phyloP scores from a whole-genome alignment of 345 rosid genomes.

The Iberis pinnata region DNA sequence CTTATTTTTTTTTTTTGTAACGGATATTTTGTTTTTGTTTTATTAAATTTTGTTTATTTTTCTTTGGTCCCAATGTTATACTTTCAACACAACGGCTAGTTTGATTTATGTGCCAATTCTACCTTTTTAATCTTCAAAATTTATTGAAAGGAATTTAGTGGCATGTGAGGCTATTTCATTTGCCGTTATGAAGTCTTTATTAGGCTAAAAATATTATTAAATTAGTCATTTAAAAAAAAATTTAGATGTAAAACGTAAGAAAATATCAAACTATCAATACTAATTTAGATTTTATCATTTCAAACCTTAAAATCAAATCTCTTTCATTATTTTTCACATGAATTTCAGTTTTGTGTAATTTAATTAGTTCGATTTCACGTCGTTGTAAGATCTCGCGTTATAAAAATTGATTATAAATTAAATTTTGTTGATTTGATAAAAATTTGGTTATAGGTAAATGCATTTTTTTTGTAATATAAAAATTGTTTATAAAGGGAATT shows the following conservation, averaged over 20 bases:
- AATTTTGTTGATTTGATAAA: too few relatives aligned
- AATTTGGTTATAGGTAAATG: too few relatives aligned
- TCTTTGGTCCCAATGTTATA: constrained; percentile 25
- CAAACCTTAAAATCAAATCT: too few relatives aligned
- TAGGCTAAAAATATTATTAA: background rate
- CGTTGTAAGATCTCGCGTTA: too few relatives aligned
- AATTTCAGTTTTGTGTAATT: too few relatives aligned
- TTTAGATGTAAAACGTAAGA: background rate
- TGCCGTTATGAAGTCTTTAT: constrained; percentile 20
- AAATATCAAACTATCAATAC: background rate
- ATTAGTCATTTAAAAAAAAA: background rate
- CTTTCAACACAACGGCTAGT: constrained; percentile 26
- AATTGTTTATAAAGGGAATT: too few relatives aligned
- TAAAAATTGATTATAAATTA: too few relatives aligned
- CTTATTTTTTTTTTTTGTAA: constrained; percentile 20
- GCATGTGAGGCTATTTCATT: constrained; percentile 11
- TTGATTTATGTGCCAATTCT: constrained; percentile 5
- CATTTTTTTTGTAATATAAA: too few relatives aligned
- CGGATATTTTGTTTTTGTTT: constrained; percentile 31
- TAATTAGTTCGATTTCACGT: too few relatives aligned
- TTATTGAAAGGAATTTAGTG: constrained; percentile 3
- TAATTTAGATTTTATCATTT: too few relatives aligned
- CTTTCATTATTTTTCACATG: too few relatives aligned
- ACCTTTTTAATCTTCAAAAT: constrained; percentile 17
- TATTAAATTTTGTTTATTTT: background rate